phyloP scores from a whole-genome alignment of 2,329 filamentous ascomycete genomes.

The Teratosphaeriaceae sp. region DNA sequence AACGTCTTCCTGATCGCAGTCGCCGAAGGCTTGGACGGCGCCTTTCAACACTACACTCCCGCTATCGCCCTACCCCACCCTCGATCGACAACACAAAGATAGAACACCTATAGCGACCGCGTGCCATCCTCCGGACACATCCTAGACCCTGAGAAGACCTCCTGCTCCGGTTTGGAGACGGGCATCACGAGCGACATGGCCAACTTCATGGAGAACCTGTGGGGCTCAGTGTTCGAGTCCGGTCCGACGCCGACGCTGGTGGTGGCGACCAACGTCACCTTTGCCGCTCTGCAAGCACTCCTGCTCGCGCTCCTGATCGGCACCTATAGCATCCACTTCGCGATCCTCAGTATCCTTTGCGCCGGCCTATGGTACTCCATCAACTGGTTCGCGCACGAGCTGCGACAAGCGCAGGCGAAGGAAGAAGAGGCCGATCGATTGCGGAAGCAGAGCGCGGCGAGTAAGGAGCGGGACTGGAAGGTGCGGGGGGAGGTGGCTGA shows the following conservation, averaged over 20 bases:
- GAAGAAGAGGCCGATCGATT: slow-evolving; percentile 46
- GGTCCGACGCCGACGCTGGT: slow-evolving; percentile 84
- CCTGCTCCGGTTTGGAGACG: no score
- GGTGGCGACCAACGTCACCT: slow-evolving; percentile 82
- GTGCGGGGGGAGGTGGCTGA: slow-evolving; percentile 28
- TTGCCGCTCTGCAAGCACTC: slow-evolving; percentile 75
- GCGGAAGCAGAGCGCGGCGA: slow-evolving; percentile 42
- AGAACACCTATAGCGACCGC: no score
- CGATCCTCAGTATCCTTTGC: slow-evolving; percentile 71
- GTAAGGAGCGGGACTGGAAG: slow-evolving; percentile 35
- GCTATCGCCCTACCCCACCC: no score
- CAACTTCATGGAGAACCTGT: slow-evolving; percentile 65
- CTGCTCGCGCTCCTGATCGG: slow-evolving; percentile 68
- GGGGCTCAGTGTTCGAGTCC: slow-evolving; percentile 88
- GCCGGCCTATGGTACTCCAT: slow-evolving; percentile 85
- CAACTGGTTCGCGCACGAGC: slow-evolving; percentile 87
- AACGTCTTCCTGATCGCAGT: no score
- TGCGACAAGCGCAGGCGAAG: slow-evolving; percentile 41
- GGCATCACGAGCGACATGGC: slow-evolving; percentile 27
- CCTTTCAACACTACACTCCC: no score
- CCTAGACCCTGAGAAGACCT: no score
- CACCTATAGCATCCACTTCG: slow-evolving; percentile 84
- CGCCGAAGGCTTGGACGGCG: no score
- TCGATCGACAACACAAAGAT: no score
- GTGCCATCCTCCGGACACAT: no score